Evolutionary conservation across 345 rosid species (phyloP), one percentile per base, ranked within the genome.

Genomic region (Carallia brachiata): DNA sequence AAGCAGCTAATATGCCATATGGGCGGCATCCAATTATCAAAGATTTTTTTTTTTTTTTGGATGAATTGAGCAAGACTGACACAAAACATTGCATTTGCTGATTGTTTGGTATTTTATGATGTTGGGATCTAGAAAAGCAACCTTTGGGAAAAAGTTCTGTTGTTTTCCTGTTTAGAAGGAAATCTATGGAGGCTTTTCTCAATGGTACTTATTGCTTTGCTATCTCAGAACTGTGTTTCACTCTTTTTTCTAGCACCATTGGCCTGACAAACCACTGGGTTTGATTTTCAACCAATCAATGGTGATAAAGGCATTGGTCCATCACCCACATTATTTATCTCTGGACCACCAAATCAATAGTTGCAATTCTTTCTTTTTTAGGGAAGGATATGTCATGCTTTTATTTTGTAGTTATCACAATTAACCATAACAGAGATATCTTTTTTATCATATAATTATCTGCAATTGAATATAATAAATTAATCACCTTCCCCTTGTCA

Each of bases 231-330:
- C 70, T 16, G 40, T 28, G 36, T 63, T 63, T 31, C 34, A 15
- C 16, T 31, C 36, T 69, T 27, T 56, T 9, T 15, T 56, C 40
- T 16, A 28, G 47, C 52, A 62, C 44, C 65, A 57, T 67, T 68
- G 67, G 66, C 70, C 70, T 70, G 68, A 62, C 78, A 69, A 62
- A 50, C 74, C 75, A 70, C 61, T 32, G 50, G 75, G 36, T 71
- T 65, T 71, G 77, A 62, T 76, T 71, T 13, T 80, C 68, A 65
- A 55, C 67, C 81, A 77, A 71, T 75, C 58, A 62, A 61, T 78
- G 53, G 62, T 54, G 70, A 57, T 63, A 60, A 70, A 62, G 40
- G 61, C 72, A 63, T 10, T 52, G 79, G 82, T 57, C 82, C 82
- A 62, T 18, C 60, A 66, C 54, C 72, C 72, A 44, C 75, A 66